phyloP scores from a whole-genome alignment of 805 yeast species.

The Candida corydali region DNA sequence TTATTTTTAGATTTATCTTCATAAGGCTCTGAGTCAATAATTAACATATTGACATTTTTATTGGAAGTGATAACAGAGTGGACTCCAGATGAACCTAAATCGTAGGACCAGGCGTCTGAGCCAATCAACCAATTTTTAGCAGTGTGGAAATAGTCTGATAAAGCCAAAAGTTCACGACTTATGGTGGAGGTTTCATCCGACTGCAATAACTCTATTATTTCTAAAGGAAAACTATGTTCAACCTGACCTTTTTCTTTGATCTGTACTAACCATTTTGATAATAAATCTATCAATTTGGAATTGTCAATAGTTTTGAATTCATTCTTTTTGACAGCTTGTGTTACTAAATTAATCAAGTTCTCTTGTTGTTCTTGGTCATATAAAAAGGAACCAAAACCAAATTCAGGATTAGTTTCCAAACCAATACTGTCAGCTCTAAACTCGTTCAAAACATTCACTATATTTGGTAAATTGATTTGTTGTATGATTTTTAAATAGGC shows the following conservation, averaged over 20 bases:
- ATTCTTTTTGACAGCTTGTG: slow-evolving; percentile 42
- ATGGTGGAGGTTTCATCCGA: slow-evolving; percentile 33
- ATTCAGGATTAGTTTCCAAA: slow-evolving; percentile 65
- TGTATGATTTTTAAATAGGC: slow-evolving; percentile 72
- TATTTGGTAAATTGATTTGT: slow-evolving; percentile 55
- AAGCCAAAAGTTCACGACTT: slow-evolving; percentile 44
- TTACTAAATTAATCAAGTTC: slow-evolving; percentile 42
- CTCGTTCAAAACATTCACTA: slow-evolving; percentile 60
- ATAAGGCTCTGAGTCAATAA: slow-evolving; percentile 82
- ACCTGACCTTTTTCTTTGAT: slow-evolving; percentile 33
- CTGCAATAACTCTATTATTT: slow-evolving; percentile 35
- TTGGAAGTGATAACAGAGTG: slow-evolving; percentile 77
- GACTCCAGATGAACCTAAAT: slow-evolving; percentile 86
- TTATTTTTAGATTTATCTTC: slow-evolving; percentile 26
- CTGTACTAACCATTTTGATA: slow-evolving; percentile 69
- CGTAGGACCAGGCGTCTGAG: slow-evolving; percentile 94
- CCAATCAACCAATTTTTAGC: slow-evolving; percentile 81
- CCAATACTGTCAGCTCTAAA: slow-evolving; percentile 44
- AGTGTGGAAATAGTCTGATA: slow-evolving; percentile 42
- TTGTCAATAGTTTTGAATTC: slow-evolving; percentile 42
- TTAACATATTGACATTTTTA: slow-evolving; percentile 74
- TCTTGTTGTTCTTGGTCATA: slow-evolving; percentile 49
- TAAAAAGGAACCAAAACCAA: slow-evolving; percentile 76
- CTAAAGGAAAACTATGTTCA: slow-evolving; percentile 17
- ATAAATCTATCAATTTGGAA: slow-evolving; percentile 46